Conservation (phyloP, 306 rosid genomes). For the Lagenaria siceraria region DNA sequence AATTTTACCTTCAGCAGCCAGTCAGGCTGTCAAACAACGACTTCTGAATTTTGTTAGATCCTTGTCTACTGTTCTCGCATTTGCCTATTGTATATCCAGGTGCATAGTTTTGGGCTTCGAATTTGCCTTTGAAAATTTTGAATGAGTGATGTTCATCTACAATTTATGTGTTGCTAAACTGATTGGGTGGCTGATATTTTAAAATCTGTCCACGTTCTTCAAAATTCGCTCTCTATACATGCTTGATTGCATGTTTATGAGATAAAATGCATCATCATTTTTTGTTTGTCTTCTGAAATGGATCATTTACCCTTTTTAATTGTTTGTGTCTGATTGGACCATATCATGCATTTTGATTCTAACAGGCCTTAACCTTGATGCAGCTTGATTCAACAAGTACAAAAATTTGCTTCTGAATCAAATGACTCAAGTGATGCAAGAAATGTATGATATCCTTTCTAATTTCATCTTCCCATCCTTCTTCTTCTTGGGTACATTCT, state of each 20-base stretch:
- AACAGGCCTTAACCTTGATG: conserved; percentile 18
- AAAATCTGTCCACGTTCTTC: background rate
- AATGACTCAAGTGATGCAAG: conserved; percentile 66
- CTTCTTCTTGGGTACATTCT: too few species aligned
- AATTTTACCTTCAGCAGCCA: conserved; percentile 57
- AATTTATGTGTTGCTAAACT: background rate
- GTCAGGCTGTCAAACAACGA: conserved; percentile 84
- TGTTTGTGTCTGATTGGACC: background rate
- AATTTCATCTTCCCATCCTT: background rate
- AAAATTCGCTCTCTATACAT: background rate
- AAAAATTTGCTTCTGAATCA: conserved; percentile 61
- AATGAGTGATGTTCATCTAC: background rate
- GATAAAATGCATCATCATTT: background rate
- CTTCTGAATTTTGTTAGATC: conserved; percentile 65
- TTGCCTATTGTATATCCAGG: conserved; percentile 85
- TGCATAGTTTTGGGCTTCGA: conserved; percentile 12
- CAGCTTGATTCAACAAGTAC: conserved; percentile 91
- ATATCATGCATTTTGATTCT: conserved; percentile 14
- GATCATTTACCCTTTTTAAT: background rate
- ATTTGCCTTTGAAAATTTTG: background rate
- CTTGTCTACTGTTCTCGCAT: conserved; percentile 79
- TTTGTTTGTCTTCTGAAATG: background rate
- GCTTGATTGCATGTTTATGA: background rate
- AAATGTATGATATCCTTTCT: conserved; percentile 56
- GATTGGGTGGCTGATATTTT: background rate